Evolutionary conservation across 140 eudicot species (phyloP).

Genomic region (Stevia rebaudiana): DNA sequence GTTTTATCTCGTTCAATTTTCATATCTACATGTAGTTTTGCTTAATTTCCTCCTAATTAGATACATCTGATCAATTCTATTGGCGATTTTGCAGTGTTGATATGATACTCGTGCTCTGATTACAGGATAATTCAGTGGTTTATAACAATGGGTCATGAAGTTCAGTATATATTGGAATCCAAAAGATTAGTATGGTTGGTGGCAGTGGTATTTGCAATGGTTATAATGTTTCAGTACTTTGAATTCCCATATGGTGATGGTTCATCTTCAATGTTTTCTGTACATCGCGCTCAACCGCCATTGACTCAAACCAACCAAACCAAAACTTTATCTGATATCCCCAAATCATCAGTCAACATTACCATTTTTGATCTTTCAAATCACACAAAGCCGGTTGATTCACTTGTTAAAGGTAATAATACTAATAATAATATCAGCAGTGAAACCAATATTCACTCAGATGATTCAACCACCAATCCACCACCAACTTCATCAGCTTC

Average conservation of each 20-base stretch:
- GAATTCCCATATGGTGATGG: slow-evolving; percentile 65
- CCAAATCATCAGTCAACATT: slow-evolving; percentile 15
- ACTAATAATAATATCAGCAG: too few relatives aligned
- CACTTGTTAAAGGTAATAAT: slow-evolving; percentile 17
- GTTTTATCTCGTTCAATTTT: neutral
- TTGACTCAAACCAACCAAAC: slow-evolving; percentile 14
- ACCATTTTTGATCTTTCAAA: slow-evolving; percentile 25
- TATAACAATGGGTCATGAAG: slow-evolving; percentile 44
- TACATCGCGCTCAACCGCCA: slow-evolving; percentile 24
- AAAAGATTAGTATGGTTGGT: slow-evolving; percentile 67
- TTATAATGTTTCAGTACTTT: slow-evolving; percentile 53
- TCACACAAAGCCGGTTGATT: slow-evolving; percentile 20
- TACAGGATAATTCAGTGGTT: slow-evolving; percentile 1
- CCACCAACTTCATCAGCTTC: slow-evolving; percentile 23
- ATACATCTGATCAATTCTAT: neutral
- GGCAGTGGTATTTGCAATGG: slow-evolving; percentile 46
- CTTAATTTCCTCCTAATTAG: neutral
- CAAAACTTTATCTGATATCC: slow-evolving; percentile 15
- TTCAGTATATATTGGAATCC: slow-evolving; percentile 32
- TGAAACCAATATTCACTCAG: neutral
- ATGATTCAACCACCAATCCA: slow-evolving; percentile 10
- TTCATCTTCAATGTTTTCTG: slow-evolving; percentile 44
- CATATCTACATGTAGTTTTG: neutral
- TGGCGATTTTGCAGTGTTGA: slow-evolving; percentile 30
- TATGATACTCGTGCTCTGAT: slow-evolving; percentile 5